Evolutionary conservation across 2,329 filamentous ascomycete species (phyloP).

Genomic region (Alternaria brassicicola): DNA sequence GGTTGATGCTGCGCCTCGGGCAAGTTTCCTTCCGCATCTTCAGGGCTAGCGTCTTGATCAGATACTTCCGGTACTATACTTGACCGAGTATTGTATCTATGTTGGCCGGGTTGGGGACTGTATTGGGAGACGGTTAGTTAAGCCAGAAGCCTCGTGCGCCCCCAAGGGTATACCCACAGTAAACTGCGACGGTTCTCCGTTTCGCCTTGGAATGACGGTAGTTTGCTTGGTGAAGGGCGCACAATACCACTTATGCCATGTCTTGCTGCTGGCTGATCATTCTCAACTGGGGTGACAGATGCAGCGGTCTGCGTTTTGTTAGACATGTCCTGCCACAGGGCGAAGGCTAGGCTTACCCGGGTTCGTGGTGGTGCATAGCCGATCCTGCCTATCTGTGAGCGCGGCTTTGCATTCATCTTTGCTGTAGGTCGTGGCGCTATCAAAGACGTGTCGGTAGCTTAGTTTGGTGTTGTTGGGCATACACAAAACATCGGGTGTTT

Average conservation of each 20-base stretch:
- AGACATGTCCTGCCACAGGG: not conserved
- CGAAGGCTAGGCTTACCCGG: constrained; percentile 7
- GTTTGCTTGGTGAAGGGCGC: constrained; percentile 5
- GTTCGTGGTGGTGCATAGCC: constrained; percentile 14
- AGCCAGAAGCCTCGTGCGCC: not conserved
- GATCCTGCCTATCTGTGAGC: constrained; percentile 17
- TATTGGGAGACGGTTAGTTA: not conserved
- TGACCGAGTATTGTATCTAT: constrained; percentile 23
- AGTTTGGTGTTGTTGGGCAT: constrained; percentile 1
- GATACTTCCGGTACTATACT: constrained; percentile 9
- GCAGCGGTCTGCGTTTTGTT: constrained; percentile 12
- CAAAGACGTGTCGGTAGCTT: constrained; percentile 3
- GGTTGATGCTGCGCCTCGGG: not conserved
- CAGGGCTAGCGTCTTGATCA: constrained; percentile 1
- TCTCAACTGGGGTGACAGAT: not conserved
- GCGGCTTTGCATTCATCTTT: constrained; percentile 27
- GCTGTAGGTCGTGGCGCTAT: constrained; percentile 31
- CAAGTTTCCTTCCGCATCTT: not conserved
- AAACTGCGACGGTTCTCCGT: constrained; percentile 35
- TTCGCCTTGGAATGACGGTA: constrained; percentile 15
- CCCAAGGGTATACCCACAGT: constrained; percentile 17
- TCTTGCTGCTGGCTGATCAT: not conserved
- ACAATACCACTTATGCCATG: not conserved
- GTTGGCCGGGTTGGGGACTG: constrained; percentile 39
- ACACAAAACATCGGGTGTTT: constrained; percentile 14